Evolutionary conservation across 495 filamentous ascomycete species (phyloP).

Genomic region (Penicillium coffeae): DNA sequence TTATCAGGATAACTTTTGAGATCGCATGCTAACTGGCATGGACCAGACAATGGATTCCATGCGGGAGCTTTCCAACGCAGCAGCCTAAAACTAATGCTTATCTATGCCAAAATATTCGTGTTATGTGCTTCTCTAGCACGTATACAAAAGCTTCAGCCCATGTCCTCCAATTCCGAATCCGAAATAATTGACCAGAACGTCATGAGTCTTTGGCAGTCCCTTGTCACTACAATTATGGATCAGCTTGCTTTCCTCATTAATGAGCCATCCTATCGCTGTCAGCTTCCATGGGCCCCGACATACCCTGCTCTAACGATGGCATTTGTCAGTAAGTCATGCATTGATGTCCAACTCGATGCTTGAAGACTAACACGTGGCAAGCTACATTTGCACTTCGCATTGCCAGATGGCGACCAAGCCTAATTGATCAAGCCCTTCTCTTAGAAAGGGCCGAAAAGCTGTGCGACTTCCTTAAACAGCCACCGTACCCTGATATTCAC

Average conservation of each 20-base stretch:
- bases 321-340: conserved; percentile 37
- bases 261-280: conserved; percentile 37
- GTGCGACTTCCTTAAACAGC: conserved; percentile 39
- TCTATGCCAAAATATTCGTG: conserved; percentile 39
- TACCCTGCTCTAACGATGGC: conserved; percentile 41
- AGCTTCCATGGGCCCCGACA: conserved; percentile 39
- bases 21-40: neutral
- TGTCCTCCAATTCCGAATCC: conserved; percentile 16
- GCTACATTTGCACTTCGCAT: conserved; percentile 41
- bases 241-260: conserved; percentile 35
- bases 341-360: neutral
- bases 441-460: conserved; percentile 36
- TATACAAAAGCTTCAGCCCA: conserved; percentile 38
- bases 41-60: conserved; percentile 5
- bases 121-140: conserved; percentile 36
- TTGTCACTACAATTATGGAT: conserved; percentile 37
- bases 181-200: conserved; percentile 26
- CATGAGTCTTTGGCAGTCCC: conserved; percentile 34
- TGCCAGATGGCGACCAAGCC: conserved; percentile 37
- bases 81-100: conserved; percentile 37
- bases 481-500: conserved; percentile 43
- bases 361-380: conserved; percentile 9
- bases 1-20: neutral
- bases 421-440: conserved; percentile 34
- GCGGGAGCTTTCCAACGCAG: conserved; percentile 39